These are phyloP conservation scores for Astragalus glycyphyllos DNA, from an alignment of 306 rosid species.

Conservation along the genomic window DNA sequence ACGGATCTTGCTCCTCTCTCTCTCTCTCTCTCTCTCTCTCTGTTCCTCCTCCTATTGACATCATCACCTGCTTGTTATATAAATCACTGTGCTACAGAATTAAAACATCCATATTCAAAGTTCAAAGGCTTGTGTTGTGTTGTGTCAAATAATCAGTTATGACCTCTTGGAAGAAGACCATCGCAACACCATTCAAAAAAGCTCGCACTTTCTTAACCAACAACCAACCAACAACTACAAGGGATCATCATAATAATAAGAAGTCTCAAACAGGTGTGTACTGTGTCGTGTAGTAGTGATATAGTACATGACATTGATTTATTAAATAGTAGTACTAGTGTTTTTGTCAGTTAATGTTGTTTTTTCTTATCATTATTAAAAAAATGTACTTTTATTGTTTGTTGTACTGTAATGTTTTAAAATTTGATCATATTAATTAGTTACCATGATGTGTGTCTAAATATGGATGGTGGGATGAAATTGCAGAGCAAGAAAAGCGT, in stretches of 20 bases:
- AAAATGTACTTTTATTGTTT: no score
- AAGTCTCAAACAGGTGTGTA: constrained; percentile 72
- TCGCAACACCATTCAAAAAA: constrained; percentile 82
- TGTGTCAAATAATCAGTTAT: constrained; percentile 36
- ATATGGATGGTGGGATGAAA: no score
- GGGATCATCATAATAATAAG: constrained; percentile 58
- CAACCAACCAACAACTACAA: constrained; percentile 55
- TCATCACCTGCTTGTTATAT: not conserved
- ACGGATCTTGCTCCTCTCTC: constrained; percentile 71
- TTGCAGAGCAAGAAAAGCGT: constrained; percentile 64
- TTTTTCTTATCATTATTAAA: no score
- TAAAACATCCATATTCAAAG: constrained; percentile 14
- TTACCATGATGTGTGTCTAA: no score
- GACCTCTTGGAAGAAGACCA: constrained; percentile 97
- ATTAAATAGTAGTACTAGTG: not conserved
- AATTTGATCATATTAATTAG: no score
- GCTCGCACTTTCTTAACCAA: constrained; percentile 78
- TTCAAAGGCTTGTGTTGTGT: not conserved
- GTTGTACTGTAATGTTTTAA: no score
- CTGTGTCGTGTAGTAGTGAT: no score
- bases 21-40: not conserved
- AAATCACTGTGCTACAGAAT: no score
- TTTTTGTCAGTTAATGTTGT: not conserved
- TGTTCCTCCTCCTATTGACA: not conserved
- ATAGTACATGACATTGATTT: no score